Base-by-base conservation (phyloP, 352 stramenopile genomes). In the Aphanomyces cochlioides region DNA sequence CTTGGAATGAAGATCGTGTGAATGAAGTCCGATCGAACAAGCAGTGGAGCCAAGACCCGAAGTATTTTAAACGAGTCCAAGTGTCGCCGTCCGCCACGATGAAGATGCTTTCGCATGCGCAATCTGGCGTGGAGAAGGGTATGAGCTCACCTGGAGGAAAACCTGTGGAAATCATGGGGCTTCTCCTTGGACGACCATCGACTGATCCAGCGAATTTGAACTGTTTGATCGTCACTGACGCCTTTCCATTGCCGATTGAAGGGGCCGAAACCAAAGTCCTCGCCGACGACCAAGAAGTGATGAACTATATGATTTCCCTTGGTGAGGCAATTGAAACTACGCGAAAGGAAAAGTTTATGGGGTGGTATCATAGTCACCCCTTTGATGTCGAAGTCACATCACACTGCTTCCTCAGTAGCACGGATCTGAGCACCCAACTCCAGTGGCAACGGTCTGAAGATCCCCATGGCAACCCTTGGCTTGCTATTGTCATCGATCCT, bases 231-330 rank as follows among this genome's bases (percentile, higher is more conserved):
- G 93, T 99, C 47, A 98, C 96, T 7, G 97, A 99, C 78, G 97
- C 95, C 58, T 99, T 99, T 79, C 95, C 97, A 5, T 75, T 99
- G 60, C 97, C 97, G 0, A 98, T 99, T 69, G 97, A 99, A 79
- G 95, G 93, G 21, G 90, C 92, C 21, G 94, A 98, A 79, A 98
- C 92, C 40, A 80, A 92, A 40, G 97, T 99, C 39, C 81, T 99
- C 48, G 97, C 96, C 13, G 97, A 99, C 73, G 96, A 99, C 73
- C 78, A 92, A 15, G 87, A 98, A 74, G 97, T 99, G 4, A 97
- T 98, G 70, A 99, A 99, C 80, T 99, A 99, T 79, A 99, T 99
- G 97, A 99, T 99, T 77, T 93, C 94, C 38, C 83, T 99, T 2
- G 92, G 92, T 4, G 97, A 99, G 77, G 87, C 87, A 5, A 78